Conservation (phyloP, 352 stramenopile species). For the Phytopythium aichiense region DNA sequence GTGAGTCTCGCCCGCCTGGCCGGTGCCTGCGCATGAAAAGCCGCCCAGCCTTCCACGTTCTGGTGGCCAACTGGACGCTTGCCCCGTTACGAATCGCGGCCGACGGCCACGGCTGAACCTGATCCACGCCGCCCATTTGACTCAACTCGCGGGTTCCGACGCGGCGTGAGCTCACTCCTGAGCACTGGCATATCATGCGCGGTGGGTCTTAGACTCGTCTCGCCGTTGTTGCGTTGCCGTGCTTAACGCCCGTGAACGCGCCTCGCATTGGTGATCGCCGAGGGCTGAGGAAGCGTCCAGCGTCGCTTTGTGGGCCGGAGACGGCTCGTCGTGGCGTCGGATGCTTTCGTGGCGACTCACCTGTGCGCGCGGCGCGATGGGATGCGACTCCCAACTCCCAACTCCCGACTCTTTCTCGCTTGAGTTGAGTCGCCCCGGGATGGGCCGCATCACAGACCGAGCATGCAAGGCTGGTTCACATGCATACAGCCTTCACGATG, state of each 20-base stretch:
- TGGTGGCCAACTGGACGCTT: conserved; percentile 1
- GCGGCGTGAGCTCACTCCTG: not conserved
- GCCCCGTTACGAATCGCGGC: not conserved
- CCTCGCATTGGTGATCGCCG: conserved; percentile 4
- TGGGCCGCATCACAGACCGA: not conserved
- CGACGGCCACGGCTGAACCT: not conserved
- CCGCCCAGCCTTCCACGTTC: not conserved
- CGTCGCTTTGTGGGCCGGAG: not conserved
- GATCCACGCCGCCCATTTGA: not conserved
- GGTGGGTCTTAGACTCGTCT: not conserved
- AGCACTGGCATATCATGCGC: conserved; percentile 1
- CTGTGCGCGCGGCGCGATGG: too few relatives aligned
- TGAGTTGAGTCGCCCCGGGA: not conserved
- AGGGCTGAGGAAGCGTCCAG: not conserved
- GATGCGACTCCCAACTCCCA: not conserved
- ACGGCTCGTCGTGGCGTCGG: not conserved
- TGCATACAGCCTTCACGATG: not conserved
- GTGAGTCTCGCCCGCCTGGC: not conserved
- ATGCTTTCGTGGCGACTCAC: not conserved
- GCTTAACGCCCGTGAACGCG: not conserved
- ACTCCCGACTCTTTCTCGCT: not conserved
- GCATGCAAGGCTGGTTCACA: not conserved
- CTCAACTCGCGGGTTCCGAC: not conserved
- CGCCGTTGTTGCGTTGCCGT: conserved; percentile 1
- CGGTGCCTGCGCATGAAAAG: not conserved